Evolutionary conservation across 2,329 filamentous ascomycete genomes (phyloP), one percentile per base, ranked within the genome.

Genomic region (Colletotrichum tofieldiae): DNA sequence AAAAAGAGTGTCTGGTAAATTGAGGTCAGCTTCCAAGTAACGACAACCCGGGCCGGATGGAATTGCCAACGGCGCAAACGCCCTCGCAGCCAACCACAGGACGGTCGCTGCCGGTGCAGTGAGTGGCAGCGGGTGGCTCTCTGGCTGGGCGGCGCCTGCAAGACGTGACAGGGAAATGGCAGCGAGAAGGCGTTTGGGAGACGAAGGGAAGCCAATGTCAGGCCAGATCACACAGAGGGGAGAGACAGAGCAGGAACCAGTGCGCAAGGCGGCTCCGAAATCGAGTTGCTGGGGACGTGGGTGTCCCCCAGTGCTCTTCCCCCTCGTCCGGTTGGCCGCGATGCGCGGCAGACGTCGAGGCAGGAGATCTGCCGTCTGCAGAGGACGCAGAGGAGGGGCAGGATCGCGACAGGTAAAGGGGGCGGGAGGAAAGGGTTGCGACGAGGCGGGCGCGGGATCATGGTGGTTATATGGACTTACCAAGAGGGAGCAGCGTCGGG

Each of bases 321-420:
- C 49, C 56, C 49, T 43, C 23, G 60, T 12, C 23, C 58, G 64
- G 49, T 43, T 71, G 56, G 58, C 43, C 43, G 58, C 56, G 49
- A 68, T 67, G 39, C 49, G 62, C 68, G 56, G 65, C 64, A 62
- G 56, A 61, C 23, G 58, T 63, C 29, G 65, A 56, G 23, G 58
- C 69, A 68, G 58, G 51, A 68, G 56, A 64, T 63, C 65, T 68
- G 69, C 65, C 69, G 65, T 60, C 59, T 41, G 59, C 56, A 41
- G 45, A 59, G 52, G 69, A 51, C 35, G 43, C 52, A 54, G 41
- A 59, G 69, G 35, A 63, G 52, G 59, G 65, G 59, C 65, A 29
- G 51, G 43, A 23, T 45, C 26, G 69, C 68, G 67, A 35, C 41
- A n/a, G 35, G 49, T 70, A 56, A 29, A 52, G 49, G 63, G 49